Conservation (phyloP, 768 basidiomycete genomes). For the Russula earlei region DNA sequence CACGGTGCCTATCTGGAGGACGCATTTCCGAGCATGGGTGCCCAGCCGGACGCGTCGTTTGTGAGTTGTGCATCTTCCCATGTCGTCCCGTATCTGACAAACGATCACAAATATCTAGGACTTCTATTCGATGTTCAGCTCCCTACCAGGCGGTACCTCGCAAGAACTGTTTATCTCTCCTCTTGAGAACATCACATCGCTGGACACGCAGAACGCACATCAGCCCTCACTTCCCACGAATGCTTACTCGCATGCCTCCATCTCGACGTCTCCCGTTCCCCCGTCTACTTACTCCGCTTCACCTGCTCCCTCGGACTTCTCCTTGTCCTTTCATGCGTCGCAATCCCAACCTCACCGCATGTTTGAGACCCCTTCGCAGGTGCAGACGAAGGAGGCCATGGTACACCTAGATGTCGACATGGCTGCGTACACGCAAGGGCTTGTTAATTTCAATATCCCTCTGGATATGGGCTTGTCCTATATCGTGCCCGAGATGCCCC, state of each 20-base stretch:
- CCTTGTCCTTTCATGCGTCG: constrained; percentile 14
- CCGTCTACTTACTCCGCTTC: constrained; percentile 20
- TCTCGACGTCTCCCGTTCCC: constrained; percentile 6
- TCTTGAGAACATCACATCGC: neutral
- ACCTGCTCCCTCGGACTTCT: constrained; percentile 18
- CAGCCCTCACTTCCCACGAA: neutral
- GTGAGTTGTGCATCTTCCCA: neutral
- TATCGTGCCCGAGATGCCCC: constrained; percentile 9
- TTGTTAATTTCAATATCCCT: constrained; percentile 13
- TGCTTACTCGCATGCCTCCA: neutral
- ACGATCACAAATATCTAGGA: constrained; percentile 1
- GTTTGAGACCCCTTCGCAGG: constrained; percentile 3
- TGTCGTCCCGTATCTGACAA: too few relatives aligned
- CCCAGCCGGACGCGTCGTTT: constrained; percentile 14
- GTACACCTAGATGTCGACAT: constrained; percentile 6
- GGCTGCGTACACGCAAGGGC: constrained; percentile 15
- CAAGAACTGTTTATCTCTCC: constrained; percentile 18
- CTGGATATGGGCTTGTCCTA: constrained; percentile 17
- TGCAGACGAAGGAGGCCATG: neutral
- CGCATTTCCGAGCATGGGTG: constrained; percentile 6
- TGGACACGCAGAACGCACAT: neutral
- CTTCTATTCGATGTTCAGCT: constrained; percentile 14
- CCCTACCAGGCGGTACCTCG: constrained; percentile 2
- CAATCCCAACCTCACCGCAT: constrained; percentile 15
- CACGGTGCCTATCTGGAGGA: constrained; percentile 12